Evolutionary conservation across 164 flowering plant species (phyloP), one percentile per base, ranked within the genome.

Genomic region (Tinospora cordifolia): DNA sequence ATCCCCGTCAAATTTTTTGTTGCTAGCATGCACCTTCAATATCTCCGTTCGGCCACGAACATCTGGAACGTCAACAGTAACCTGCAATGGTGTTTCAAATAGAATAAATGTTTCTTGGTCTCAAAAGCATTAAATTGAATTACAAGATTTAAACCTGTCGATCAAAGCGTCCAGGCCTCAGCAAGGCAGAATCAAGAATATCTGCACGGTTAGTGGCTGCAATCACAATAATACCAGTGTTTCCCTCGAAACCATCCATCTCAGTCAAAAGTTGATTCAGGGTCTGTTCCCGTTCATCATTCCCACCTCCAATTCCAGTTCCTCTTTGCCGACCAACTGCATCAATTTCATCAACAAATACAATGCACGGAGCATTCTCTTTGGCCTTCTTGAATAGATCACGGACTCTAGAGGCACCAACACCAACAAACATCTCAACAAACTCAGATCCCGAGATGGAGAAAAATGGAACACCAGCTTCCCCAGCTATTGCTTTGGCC

Each of bases 371-470:
- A 60, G 97, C 95, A 81, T 91, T 91, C 71, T 89, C 97, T 74
- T 91, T 91, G 63, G 97, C 97, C 78, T 91, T 91, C 85, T 89
- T 91, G 81, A 91, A 91, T 71, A 91, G 92, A 83, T 91, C 97
- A 75, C 97, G 95, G 26, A 91, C 97, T 70, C 97, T 75, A 49
- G 95, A 91, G 12, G 97, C 97, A 81, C 97, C 97, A 71, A 91
- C 94, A 79, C 97, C 97, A 69, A 91, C 94, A 85, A 91, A 91
- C 97, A 91, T 91, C 81, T 91, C 97, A 71, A 91, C 94, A 81
- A 91, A 91, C 77, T 89, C 97, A 26, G 94, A 91, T 57, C 97
- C 94, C 13, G 97, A 91, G 67, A 91, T 89, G 46, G 97, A 91
- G 83, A 91, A 91, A 71, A 91, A 91, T 6, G 94, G 95, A 62